Base-by-base conservation (phyloP, 2,329 filamentous ascomycete species). In the Xylariaceae sp. region DNA sequence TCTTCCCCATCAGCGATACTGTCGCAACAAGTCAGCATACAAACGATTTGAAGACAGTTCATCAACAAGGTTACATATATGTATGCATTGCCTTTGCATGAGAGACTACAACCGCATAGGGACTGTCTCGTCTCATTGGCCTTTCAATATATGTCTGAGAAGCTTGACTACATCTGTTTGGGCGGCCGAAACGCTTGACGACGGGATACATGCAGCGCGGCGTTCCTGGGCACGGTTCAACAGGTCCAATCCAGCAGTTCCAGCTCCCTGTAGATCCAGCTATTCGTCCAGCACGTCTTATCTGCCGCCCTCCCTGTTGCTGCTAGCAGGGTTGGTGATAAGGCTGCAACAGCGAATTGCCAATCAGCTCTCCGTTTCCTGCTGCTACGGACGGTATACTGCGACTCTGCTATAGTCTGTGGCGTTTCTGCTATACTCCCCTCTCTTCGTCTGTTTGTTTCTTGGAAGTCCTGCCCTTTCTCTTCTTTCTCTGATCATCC, bases 251-350 rank as follows among this genome's bases (percentile, higher is more conserved):
- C 61, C 60, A 48, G 52, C 56, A 47, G 45, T 28, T 28, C 22
- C 22, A 28, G 22, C 22, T 28, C 22, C 22, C 4, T 5, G 22
- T 28, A 28, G 22, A 28, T 28, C 22, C 54, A 55, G 57, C 53
- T 43, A 42, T 39, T 53, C 42, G 16, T 4, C 34, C 34, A 38
- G 3, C 13, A 16, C 4, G 50, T 57, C 60, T 64, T 63, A 62
- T 65, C 62, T 63, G 53, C 59, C 57, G 61, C 63, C 53, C 50
- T 56, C 51, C 50, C 34, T 28, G 31, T 47, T 51, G 22, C 47
- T 49, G 34, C 51, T 45, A 40, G 45, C 59, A 60, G 60, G 64
- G 63, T 60, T 51, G 45, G 55, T 54, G 65, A 68, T 67, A 68
- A 67, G 63, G 63, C 60, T 60, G 56, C 57, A 50, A 62, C 60